These are phyloP conservation scores for Mrakia blollopis DNA, from an alignment of 768 basidiomycete species.

Conservation along the genomic window DNA sequence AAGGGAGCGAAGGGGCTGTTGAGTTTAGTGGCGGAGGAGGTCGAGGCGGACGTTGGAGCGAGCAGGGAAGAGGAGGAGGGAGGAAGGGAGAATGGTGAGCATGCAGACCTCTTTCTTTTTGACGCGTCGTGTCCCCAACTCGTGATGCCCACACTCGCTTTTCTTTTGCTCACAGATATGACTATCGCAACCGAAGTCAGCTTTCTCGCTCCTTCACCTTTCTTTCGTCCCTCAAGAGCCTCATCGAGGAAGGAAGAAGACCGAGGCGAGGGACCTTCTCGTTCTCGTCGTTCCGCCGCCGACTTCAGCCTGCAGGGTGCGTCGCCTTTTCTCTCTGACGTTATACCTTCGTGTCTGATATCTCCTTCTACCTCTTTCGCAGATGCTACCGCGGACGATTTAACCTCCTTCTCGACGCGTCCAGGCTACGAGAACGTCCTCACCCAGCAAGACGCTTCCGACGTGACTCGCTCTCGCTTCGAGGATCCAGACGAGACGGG, in stretches of 20 bases:
- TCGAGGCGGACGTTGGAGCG: neutral
- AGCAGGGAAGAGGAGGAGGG: neutral
- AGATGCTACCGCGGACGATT: neutral
- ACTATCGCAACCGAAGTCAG: neutral
- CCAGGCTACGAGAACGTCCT: conserved; percentile 9
- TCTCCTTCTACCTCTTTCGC: too few relatives aligned
- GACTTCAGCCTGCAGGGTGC: neutral
- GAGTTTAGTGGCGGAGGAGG: neutral
- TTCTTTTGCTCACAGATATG: neutral
- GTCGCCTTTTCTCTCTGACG: neutral
- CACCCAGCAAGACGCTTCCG: neutral
- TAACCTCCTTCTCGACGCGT: neutral
- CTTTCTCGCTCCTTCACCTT: neutral
- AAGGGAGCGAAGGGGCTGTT: conserved; percentile 14
- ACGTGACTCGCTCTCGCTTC: neutral
- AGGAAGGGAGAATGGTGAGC: neutral
- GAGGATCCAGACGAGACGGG: neutral
- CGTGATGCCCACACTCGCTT: neutral
- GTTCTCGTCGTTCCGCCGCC: neutral
- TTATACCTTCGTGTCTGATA: neutral
- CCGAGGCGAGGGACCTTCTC: neutral
- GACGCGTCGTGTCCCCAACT: neutral
- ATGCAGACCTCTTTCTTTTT: neutral
- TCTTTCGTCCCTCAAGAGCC: neutral
- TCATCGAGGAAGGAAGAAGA: neutral